Evolutionary conservation across 2,329 filamentous ascomycete species (phyloP), one percentile per base, ranked within the genome.

Genomic region (Capronia americana): DNA sequence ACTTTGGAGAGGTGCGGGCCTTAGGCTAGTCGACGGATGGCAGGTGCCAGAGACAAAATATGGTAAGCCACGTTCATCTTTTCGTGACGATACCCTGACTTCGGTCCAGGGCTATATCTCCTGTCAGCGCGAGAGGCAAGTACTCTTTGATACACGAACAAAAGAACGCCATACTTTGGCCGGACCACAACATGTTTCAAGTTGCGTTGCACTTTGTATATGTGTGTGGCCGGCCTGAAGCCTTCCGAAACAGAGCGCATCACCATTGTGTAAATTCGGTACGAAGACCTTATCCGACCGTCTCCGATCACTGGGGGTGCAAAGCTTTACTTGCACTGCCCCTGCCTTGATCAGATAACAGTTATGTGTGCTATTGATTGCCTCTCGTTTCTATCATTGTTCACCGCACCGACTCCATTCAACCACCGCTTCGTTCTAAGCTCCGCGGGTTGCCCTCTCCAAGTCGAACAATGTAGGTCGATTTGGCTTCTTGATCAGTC

Each of bases 1-100:
- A 57, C 83, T 98, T 38, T 97, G 91, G 90, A 84, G 85, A 54
- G 78, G 82, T 23, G 88, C 92, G 23, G 87, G 53, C 5, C 34
- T 63, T 17, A 17, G 20, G 17, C 20, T 44, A n/a, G 1, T 44
- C 5, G 11, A 44, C 2, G 38, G 38, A 44, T 44, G 38, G 38
- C 38, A 44, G 38, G 17, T 44, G 6, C 38, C 38, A 6, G 38
- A 44, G 38, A 44, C 38, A n/a, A 7, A 44, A n/a, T 44, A 44
- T 20, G 38, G 38, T 44, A 44, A n/a, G 17, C 17, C 38, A n/a
- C 17, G 4, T 44, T n/a, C 38, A 10, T 8, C 1, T n/a, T 2
- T n/a, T 44, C 38, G 38, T 44, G 38, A n/a, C 6, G 17, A 4
- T n/a, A 44, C 4, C 17, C 38, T 44, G 38, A 44, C 17, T n/a